Percentiles rank a stretch among this genome's conserved stretches.
Evolutionary conservation across 164 flowering plant species (phyloP).

Genomic region (Annona squamosa): DNA sequence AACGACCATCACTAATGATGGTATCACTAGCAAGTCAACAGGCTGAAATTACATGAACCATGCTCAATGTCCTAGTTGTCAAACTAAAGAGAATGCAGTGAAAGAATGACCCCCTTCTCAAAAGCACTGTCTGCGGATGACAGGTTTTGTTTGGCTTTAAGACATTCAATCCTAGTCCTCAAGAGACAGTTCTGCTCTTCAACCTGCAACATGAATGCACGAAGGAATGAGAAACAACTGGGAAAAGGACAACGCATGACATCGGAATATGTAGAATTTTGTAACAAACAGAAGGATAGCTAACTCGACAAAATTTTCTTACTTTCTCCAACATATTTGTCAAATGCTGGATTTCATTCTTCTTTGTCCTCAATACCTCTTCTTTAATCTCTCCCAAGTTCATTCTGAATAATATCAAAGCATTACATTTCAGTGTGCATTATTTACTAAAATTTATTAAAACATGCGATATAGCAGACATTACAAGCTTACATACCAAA

Average conservation of each 20-base stretch:
- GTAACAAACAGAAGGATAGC: background rate
- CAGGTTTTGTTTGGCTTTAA: constrained; percentile 23
- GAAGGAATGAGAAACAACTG: background rate
- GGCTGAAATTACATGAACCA: constrained; percentile 2
- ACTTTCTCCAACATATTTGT: constrained; percentile 37
- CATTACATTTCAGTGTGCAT: background rate
- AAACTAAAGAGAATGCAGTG: background rate
- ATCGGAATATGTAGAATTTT: background rate
- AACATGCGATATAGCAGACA: no score
- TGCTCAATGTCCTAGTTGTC: background rate
- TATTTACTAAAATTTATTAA: background rate
- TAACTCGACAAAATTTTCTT: background rate
- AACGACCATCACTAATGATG: no score
- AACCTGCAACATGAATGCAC: constrained; percentile 23
- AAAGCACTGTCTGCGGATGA: constrained; percentile 20
- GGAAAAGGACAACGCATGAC: background rate
- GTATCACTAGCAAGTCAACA: no score
- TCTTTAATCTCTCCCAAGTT: constrained; percentile 33
- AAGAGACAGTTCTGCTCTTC: constrained; percentile 31
- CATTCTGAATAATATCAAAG: constrained; percentile 36
- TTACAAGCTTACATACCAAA: background rate
- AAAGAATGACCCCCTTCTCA: constrained; percentile 29
- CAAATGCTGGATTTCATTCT: constrained; percentile 42
- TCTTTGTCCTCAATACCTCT: constrained; percentile 30
- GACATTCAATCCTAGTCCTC: constrained; percentile 32